Evolutionary conservation across 768 basidiomycete species (phyloP).

Genomic region (Russula earlei): DNA sequence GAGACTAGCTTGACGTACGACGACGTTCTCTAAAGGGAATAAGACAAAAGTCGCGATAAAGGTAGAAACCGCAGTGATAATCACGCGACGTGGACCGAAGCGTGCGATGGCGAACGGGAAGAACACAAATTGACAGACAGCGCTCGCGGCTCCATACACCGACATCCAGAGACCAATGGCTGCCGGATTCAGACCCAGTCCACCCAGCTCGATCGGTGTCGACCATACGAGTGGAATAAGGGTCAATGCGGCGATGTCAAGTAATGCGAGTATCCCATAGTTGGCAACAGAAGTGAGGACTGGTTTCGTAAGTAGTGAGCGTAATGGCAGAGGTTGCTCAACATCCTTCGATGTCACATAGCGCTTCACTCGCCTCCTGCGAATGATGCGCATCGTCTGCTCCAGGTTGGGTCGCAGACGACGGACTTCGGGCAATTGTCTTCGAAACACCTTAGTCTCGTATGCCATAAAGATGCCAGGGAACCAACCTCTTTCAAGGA

Average conservation of each 20-base stretch:
- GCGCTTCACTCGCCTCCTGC: no score
- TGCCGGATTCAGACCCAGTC: constrained; percentile 25
- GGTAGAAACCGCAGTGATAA: constrained; percentile 19
- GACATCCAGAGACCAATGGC: constrained; percentile 24
- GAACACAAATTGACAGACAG: constrained; percentile 30
- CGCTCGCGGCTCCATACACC: constrained; percentile 28
- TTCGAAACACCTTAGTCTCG: no score
- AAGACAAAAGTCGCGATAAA: constrained; percentile 19
- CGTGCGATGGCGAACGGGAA: constrained; percentile 25
- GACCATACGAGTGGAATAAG: constrained; percentile 39
- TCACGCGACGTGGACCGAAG: background rate
- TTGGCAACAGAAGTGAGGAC: constrained; percentile 36
- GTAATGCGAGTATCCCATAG: constrained; percentile 34
- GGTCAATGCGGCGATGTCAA: constrained; percentile 31
- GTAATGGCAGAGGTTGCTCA: constrained; percentile 26
- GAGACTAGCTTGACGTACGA: background rate
- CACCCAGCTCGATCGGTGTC: constrained; percentile 34
- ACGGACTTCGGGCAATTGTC: no score
- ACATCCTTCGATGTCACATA: background rate
- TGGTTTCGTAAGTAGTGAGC: constrained; percentile 25
- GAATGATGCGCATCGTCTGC: no score
- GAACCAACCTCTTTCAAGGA: no score
- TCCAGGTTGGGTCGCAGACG: no score
- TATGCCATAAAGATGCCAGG: no score
- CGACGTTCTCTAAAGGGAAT: constrained; percentile 22